Base-by-base conservation (phyloP, 495 filamentous ascomycete genomes). In the Halenospora varia region DNA sequence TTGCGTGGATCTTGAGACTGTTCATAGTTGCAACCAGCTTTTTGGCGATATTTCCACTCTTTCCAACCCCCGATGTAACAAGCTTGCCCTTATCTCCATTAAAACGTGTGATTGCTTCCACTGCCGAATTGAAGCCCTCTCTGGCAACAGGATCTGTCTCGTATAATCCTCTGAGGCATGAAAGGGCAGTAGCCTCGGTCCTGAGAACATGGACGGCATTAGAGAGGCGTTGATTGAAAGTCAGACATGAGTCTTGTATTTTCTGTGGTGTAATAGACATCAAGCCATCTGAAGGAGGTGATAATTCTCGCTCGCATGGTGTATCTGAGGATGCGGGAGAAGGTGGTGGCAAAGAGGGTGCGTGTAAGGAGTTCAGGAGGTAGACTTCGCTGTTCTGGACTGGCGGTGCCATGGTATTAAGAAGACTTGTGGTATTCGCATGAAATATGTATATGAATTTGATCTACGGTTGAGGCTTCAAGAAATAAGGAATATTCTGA, bases 11-110 rank as follows among this genome's bases (percentile, higher is more conserved):
- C 0, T 89, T 88, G 18, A 97, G 76, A 63, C 89, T 95, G 68
- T 94, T 96, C 83, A 96, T 91, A 3, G 90, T 96, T 8, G 93
- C 93, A 56, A 92, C 90, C 9, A 93, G 75, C 74, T 97, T 97
- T 68, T 82, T 80, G n/a, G 83, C 93, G 60, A 97, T 93, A 69
- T 94, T 90, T 0, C 92, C 93, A 62, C 88, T 92, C 73, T 97
- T 97, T 19, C 93, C 93, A 19, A 97, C 88, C n/a, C 93, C 94
- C 60, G 85, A 89, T 25, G 95, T 78, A 2, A 97, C 82, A 29
- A 96, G 67, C 72, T 95, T 95, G n/a, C 91, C 88, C 22, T 79
- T 78, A 48, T 76, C 75, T 11, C 72, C 67, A 39, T 85, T 75
- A 18, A 80, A 79, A 44, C 73, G 68, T 18, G 77, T 74, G 57